These are phyloP conservation scores for Hypoxylon perforatum DNA, from an alignment of 495 filamentous ascomycete genomes.

Conservation along the genomic window DNA sequence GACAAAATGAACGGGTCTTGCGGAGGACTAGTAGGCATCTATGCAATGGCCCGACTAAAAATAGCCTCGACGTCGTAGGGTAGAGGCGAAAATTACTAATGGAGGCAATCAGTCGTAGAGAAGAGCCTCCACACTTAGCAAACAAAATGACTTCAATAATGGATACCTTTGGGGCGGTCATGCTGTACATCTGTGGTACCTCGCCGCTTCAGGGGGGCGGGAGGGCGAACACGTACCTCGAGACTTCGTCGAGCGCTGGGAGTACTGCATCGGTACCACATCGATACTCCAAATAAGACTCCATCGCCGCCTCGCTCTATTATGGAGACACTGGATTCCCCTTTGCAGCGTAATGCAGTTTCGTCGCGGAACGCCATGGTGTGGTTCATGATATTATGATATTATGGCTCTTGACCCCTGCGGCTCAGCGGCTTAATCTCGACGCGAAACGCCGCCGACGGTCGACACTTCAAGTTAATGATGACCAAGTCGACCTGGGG, in stretches of 20 bases:
- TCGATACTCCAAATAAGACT: neutral
- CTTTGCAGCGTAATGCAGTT: too few species aligned
- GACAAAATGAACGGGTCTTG: neutral
- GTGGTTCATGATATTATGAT: too few species aligned
- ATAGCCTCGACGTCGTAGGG: conserved; percentile 20
- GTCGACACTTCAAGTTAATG: neutral
- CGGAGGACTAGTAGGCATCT: neutral
- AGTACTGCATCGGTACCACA: neutral
- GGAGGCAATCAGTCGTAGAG: neutral
- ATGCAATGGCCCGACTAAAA: conserved; percentile 9
- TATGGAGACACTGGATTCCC: neutral
- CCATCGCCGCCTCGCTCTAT: neutral
- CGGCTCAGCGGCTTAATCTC: neutral
- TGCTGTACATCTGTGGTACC: neutral
- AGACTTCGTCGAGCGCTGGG: neutral
- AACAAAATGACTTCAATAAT: neutral
- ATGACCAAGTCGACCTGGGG: neutral
- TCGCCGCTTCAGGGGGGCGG: neutral
- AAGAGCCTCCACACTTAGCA: neutral
- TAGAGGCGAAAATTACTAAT: neutral
- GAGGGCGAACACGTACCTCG: neutral
- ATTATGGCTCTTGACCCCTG: too few species aligned
- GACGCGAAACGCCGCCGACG: neutral
- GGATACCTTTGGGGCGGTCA: neutral
- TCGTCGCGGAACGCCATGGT: neutral